Evolutionary conservation across 495 filamentous ascomycete species (phyloP), one percentile per base, ranked within the genome.

Genomic region (Aspergillus diversus): DNA sequence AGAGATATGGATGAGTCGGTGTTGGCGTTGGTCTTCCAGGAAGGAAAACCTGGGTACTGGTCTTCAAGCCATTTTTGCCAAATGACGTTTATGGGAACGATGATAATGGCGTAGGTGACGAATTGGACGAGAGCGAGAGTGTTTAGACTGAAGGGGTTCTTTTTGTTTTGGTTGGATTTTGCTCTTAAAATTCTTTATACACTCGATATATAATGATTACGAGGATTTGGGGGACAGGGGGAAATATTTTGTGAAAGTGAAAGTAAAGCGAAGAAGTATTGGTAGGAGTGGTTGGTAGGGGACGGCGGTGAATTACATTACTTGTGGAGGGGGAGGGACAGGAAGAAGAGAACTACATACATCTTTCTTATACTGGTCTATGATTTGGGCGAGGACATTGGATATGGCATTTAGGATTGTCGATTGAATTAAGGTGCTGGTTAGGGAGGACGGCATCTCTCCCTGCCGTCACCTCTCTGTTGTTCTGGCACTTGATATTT

Each of bases 61-160:
- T 73, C 63, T 69, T 90, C 87, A 50, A 90, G 77, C 64, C 71
- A 82, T 63, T 75, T 79, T 72, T 91, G 92, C 93, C 93, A 99
- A 67, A 90, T 76, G 75, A 92, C 90, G 77, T 98, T 98, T 21
- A 90, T 89, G 5, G 95, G 94, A 15, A 89, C 87, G 68, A 84
- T 90, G 55, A 97, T 65, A 33, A 92, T 71, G 53, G 87, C 82
- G 78, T 89, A 97, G 53, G 92, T 69, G 59, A 90, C 71, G 75
- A 96, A 97, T 72, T 93, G 90, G 66, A 93, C 74, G 53, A 96
- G 74, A 1, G 89, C 86, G 12, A 80, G 70, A 60, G 73, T 77
- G 76, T 92, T 84, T 61, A 96, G 61, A 31, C 67, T 69, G 42
- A 80, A 78, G 33, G 80, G 75, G 57, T 75, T 68, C 57, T 68